Conservation (phyloP, 2,329 filamentous ascomycete genomes). For the Sclerotinia spermophila region DNA sequence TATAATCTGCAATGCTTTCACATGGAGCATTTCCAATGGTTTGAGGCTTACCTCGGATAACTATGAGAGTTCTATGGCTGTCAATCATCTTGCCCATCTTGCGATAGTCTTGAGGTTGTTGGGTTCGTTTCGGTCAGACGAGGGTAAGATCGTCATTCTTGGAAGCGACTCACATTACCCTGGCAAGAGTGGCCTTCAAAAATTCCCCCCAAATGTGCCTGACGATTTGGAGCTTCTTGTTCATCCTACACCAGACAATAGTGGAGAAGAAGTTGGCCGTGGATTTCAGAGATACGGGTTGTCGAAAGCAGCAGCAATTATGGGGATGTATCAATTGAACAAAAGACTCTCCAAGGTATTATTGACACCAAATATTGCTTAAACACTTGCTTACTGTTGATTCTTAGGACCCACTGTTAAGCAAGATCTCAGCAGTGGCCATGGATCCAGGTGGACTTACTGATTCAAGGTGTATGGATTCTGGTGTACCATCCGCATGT, state of each 20-base stretch:
- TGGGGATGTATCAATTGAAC: slow-evolving; percentile 3
- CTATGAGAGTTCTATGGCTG: slow-evolving; percentile 41
- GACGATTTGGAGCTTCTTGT: slow-evolving; percentile 1
- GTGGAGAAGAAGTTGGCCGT: background rate
- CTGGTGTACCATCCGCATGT: background rate
- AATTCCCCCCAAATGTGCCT: background rate
- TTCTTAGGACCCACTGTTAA: background rate
- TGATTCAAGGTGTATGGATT: background rate
- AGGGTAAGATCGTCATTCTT: slow-evolving; percentile 36
- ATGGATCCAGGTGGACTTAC: background rate
- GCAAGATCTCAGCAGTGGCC: background rate
- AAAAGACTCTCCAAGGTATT: background rate
- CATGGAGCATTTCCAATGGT: slow-evolving; percentile 39
- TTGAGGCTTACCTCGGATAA: slow-evolving; percentile 39
- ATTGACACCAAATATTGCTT: too few species aligned
- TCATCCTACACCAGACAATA: background rate
- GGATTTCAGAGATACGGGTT: slow-evolving; percentile 9
- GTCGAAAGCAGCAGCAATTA: background rate
- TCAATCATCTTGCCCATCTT: slow-evolving; percentile 41
- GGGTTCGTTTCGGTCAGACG: slow-evolving; percentile 24
- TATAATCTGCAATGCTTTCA: slow-evolving; percentile 43
- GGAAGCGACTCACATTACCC: slow-evolving; percentile 1
- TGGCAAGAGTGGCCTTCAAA: background rate
- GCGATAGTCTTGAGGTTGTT: slow-evolving; percentile 41
- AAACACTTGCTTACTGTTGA: background rate